Evolutionary conservation across 345 rosid species (phyloP), one percentile per base, ranked within the genome.

Genomic region (Cardamine resedifolia): DNA sequence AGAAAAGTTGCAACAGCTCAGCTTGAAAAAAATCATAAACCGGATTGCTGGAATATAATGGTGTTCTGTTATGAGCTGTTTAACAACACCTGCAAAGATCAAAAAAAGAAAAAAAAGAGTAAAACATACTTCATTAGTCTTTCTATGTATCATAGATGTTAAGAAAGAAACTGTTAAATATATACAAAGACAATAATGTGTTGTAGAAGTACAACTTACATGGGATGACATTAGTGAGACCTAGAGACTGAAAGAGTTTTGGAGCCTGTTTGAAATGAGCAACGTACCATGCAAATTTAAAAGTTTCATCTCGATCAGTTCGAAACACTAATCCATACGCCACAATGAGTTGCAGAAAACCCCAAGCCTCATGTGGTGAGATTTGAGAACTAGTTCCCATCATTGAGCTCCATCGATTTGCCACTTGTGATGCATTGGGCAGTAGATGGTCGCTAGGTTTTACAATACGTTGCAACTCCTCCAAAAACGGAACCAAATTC

Each of bases 261-360:
- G 74, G 79, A 34, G 79, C 79, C 11, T 61, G 70, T 24, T 43
- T 68, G 20, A 75, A 62, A 39, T 68, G 64, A 44, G 51, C 31
- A 68, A 75, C 58, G 62, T 3, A 2, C 10, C 4, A 16, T 24
- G 70, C 74, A 18, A 68, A 55, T 5, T 12, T 5, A 14, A 61
- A 33, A 45, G 34, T 62, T 16, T 45, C 0, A 3, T 68, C 70
- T 24, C 10, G 30, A 12, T 26, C 4, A 4, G 31, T 53, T 24
- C 2, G 18, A 9, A 53, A 20, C 43, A 62, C 74, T 43, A 68
- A 62, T 24, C 64, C 34, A 68, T 52, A 75, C 8, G 58, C 64
- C 58, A 68, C 74, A 24, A 75, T 24, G 61, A 75, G 31, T n/a
- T 68, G 79, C 31, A 75, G 65, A 60, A 75, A 75, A 6, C 44